These are phyloP conservation scores for Sedum album DNA, from an alignment of 164 flowering plant genomes.

Conservation along the genomic window DNA sequence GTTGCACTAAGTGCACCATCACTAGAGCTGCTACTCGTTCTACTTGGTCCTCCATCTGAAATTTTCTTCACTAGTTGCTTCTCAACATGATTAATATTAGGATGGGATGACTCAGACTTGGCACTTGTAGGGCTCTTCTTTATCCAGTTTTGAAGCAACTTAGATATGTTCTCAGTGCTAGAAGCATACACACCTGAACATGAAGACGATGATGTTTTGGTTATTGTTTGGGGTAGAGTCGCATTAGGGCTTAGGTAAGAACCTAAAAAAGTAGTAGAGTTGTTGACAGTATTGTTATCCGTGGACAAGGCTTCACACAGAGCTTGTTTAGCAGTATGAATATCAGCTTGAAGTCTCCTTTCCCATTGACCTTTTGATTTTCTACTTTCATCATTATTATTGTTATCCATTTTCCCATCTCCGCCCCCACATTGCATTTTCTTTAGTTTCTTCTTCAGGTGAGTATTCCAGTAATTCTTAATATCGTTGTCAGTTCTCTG, in stretches of 20 bases:
- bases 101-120: background rate
- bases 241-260: conserved; percentile 8
- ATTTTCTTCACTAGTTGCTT: background rate
- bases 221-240: background rate
- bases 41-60: background rate
- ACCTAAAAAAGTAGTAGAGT: background rate
- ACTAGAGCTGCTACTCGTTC: conserved; percentile 2
- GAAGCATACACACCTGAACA: conserved; percentile 38
- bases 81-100: background rate
- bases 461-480: conserved; percentile 87
- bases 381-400: conserved; percentile 23
- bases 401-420: conserved; percentile 16
- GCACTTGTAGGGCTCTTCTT: background rate
- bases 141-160: conserved; percentile 34
- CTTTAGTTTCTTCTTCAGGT: conserved; percentile 68
- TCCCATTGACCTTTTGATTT: conserved; percentile 82
- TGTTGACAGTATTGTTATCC: conserved; percentile 26
- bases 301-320: conserved; percentile 77
- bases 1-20: conserved; percentile 5
- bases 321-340: conserved; percentile 72
- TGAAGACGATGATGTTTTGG: conserved; percentile 3
- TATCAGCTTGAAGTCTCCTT: conserved; percentile 85
- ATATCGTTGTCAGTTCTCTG: conserved; percentile 84
- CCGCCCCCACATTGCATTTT: conserved; percentile 30
- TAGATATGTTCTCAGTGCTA: conserved; percentile 66